Percentiles rank a stretch among this genome's conserved stretches.
Evolutionary conservation across 2,329 filamentous ascomycete species (phyloP).

Genomic region (Exserohilum turcica): DNA sequence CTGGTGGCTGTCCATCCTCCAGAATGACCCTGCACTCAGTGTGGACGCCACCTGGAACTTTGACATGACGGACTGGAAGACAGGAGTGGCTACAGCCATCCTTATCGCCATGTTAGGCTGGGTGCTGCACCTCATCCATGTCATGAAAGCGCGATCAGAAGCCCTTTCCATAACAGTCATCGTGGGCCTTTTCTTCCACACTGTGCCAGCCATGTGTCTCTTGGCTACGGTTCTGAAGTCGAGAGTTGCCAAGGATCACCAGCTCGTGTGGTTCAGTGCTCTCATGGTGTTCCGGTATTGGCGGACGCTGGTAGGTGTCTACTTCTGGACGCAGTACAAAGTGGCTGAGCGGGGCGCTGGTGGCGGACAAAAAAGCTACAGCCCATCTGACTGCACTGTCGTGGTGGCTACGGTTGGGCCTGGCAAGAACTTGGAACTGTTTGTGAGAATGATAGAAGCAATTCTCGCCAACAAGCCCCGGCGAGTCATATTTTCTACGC

Average conservation of each 20-base stretch:
- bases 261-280: conserved; percentile 17
- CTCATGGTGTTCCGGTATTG: conserved; percentile 29
- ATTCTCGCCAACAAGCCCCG: conserved; percentile 23
- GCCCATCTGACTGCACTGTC: conserved; percentile 22
- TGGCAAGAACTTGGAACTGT: conserved; percentile 6
- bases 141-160: neutral
- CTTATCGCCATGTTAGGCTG: neutral
- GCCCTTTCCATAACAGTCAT: neutral
- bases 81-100: neutral
- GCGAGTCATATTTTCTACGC: conserved; percentile 25
- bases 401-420: conserved; percentile 30
- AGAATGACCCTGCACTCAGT: neutral
- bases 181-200: conserved; percentile 16
- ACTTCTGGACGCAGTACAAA: conserved; percentile 26
- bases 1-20: neutral
- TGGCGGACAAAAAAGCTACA: neutral
- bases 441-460: conserved; percentile 11
- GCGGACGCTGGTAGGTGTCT: conserved; percentile 21
- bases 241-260: neutral
- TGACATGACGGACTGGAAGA: neutral
- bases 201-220: conserved; percentile 12
- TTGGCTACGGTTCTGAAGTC: conserved; percentile 6
- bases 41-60: neutral
- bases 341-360: neutral
- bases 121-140: neutral